A percentile compares a stretch with the other conserved stretches of the same genome.
phyloP scores from a whole-genome alignment of 768 basidiomycete genomes.

The Boletus insuetus region DNA sequence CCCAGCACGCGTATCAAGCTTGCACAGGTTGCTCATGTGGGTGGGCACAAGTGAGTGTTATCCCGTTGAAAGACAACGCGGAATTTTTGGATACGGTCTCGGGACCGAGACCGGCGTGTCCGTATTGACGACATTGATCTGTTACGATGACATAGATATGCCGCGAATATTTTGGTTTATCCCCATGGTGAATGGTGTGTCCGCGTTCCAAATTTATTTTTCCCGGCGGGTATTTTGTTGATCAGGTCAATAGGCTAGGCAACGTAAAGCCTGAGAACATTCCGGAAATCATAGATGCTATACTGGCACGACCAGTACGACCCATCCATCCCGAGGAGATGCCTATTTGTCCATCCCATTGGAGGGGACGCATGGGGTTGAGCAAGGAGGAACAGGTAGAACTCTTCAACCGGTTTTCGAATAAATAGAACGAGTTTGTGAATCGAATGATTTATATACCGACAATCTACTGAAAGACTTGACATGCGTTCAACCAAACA shows the following conservation, averaged over 20 bases:
- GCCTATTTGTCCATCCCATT: constrained; percentile 48
- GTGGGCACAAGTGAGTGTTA: constrained; percentile 71
- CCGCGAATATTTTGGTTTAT: constrained; percentile 66
- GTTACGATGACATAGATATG: constrained; percentile 43
- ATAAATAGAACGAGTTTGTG: not conserved
- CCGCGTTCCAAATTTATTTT: not conserved
- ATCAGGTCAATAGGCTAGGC: constrained; percentile 51
- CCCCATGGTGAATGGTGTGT: constrained; percentile 73
- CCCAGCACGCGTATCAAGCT: constrained; percentile 41
- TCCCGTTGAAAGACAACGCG: not conserved
- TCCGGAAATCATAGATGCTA: constrained; percentile 47
- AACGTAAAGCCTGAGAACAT: constrained; percentile 56
- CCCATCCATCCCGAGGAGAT: constrained; percentile 29
- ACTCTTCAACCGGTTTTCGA: constrained; percentile 25
- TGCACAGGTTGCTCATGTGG: constrained; percentile 74
- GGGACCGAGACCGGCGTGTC: not conserved
- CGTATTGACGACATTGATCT: not conserved
- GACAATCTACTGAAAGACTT: not conserved
- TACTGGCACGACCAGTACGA: constrained; percentile 32
- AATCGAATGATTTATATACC: not conserved
- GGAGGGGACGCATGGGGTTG: constrained; percentile 74
- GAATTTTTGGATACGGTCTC: not conserved
- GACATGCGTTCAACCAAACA: constrained; percentile 35
- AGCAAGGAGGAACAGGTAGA: constrained; percentile 54
- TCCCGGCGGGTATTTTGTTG: not conserved